Evolutionary conservation across 208 protist genomes (phyloP).

Genomic region (Trypanosoma platydactyli): DNA sequence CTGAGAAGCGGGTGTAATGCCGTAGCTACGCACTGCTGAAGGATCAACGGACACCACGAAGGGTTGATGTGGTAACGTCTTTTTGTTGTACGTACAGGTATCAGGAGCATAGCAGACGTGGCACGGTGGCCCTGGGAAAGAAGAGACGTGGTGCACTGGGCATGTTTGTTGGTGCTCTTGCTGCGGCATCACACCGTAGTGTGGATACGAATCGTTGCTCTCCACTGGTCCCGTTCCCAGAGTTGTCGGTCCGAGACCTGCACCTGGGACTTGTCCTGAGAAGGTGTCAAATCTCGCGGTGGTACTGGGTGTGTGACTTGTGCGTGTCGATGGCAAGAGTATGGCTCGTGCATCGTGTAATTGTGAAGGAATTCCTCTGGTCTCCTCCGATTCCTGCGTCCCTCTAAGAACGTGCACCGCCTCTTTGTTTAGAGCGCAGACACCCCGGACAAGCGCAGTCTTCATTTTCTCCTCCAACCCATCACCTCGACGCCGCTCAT

Average conservation of each 20-base stretch:
- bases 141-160: conserved; percentile 46
- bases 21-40: conserved; percentile 28
- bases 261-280: not conserved
- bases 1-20: conserved; percentile 16
- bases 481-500: conserved; percentile 38
- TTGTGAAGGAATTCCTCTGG: conserved; percentile 20
- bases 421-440: conserved; percentile 90
- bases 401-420: conserved; percentile 83
- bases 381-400: conserved; percentile 37
- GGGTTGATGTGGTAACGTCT: conserved; percentile 34
- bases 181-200: not conserved
- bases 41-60: conserved; percentile 73
- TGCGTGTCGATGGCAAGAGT: conserved; percentile 6
- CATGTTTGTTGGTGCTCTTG: conserved; percentile 16
- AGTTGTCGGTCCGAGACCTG: not conserved
- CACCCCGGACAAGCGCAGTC: conserved; percentile 81
- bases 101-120: conserved; percentile 72
- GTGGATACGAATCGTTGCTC: not conserved
- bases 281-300: conserved; percentile 11
- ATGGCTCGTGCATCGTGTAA: conserved; percentile 4
- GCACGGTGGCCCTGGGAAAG: conserved; percentile 38
- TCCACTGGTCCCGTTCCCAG: not conserved
- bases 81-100: conserved; percentile 31
- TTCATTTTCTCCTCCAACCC: conserved; percentile 66
- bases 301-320: conserved; percentile 12